Evolutionary conservation across 2,329 filamentous ascomycete genomes (phyloP).

Genomic region (Thielaviopsis punctulata): DNA sequence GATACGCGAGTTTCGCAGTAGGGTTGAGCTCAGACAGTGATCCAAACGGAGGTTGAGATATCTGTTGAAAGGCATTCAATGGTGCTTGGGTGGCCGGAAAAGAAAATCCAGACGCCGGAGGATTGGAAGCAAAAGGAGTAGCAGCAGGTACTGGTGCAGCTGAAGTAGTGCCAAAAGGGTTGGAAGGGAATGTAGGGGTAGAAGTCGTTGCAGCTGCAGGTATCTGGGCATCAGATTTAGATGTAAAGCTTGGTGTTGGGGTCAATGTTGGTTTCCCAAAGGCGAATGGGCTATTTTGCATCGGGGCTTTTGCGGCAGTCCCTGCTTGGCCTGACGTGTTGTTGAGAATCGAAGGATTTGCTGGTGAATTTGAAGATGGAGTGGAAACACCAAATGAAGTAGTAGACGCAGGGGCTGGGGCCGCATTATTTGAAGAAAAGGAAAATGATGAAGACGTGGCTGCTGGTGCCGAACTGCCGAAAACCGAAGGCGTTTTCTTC

Average conservation of each 20-base stretch:
- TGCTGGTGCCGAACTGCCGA: not conserved
- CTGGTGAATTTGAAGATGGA: not conserved
- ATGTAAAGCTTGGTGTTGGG: not conserved
- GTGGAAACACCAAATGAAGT: not conserved
- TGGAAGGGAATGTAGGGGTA: not conserved
- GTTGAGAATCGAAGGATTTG: not conserved
- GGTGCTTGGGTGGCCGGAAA: not conserved
- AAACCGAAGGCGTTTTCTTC: not conserved
- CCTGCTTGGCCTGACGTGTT: not conserved
- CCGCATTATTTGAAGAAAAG: not conserved
- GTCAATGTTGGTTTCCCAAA: not conserved
- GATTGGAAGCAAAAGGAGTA: not conserved
- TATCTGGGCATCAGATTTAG: not conserved
- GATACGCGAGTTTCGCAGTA: conserved; percentile 3
- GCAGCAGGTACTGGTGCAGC: not conserved
- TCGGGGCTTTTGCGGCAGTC: not conserved
- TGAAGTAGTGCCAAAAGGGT: not conserved
- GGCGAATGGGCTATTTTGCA: not conserved
- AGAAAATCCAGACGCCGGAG: not conserved
- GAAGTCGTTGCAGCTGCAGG: not conserved
- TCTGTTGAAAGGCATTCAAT: not conserved
- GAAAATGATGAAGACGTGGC: not conserved
- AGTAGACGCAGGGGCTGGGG: not conserved
- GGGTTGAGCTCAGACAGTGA: not conserved
- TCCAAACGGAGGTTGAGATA: not conserved